Evolutionary conservation across 2,329 filamentous ascomycete genomes (phyloP).

Genomic region (Westerdykella sp.): DNA sequence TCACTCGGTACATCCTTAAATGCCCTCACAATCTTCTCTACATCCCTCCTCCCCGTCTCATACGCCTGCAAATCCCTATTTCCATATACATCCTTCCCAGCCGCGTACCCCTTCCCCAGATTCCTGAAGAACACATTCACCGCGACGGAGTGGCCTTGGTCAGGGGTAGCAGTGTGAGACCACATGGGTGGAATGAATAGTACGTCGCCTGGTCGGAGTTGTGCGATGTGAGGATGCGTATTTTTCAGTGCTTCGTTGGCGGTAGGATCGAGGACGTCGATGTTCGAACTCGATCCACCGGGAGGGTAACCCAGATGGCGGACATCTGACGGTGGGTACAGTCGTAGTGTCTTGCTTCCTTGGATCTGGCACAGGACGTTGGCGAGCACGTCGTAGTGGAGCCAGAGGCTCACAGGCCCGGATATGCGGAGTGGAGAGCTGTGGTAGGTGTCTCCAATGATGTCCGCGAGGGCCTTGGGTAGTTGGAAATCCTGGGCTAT

Average conservation of each 20-base stretch:
- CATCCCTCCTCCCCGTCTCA: conserved; percentile 69
- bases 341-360: conserved; percentile 64
- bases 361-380: conserved; percentile 77
- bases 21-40: conserved; percentile 58
- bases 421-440: conserved; percentile 76
- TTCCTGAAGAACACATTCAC: conserved; percentile 88
- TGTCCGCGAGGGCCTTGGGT: conserved; percentile 54
- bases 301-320: conserved; percentile 62
- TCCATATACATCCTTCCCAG: conserved; percentile 77
- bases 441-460: conserved; percentile 56
- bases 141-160: conserved; percentile 57
- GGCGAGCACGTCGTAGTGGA: conserved; percentile 87
- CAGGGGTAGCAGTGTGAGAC: conserved; percentile 65
- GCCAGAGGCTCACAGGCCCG: conserved; percentile 77
- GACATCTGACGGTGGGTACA: conserved; percentile 76
- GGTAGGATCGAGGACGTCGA: conserved; percentile 57
- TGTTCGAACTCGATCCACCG: conserved; percentile 71
- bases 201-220: conserved; percentile 65
- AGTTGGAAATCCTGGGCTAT: conserved; percentile 65
- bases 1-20: conserved; percentile 62
- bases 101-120: conserved; percentile 60
- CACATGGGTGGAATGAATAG: conserved; percentile 78
- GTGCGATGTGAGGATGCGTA: conserved; percentile 60
- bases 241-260: conserved; percentile 16
- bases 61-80: conserved; percentile 81